Evolutionary conservation across 495 filamentous ascomycete genomes (phyloP).

Genomic region (Hypoxylon fragiforme): DNA sequence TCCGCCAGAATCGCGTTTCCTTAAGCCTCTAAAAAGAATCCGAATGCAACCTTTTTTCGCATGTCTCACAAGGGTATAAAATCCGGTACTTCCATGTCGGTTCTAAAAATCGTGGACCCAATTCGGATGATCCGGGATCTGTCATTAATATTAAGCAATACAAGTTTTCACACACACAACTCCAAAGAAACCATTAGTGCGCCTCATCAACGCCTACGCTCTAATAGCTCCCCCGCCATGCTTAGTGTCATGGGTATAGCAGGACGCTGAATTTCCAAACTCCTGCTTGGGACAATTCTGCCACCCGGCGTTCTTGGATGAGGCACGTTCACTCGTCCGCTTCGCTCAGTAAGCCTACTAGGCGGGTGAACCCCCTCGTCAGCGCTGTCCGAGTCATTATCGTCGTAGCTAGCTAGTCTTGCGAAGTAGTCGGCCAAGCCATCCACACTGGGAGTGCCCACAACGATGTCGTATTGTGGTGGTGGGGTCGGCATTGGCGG

Average conservation of each 20-base stretch:
- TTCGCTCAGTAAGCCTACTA: constrained; percentile 44
- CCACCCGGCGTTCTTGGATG: constrained; percentile 60
- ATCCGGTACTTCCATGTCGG: constrained; percentile 22
- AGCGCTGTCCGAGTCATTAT: constrained; percentile 40
- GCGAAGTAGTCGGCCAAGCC: constrained; percentile 91
- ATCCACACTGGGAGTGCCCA: constrained; percentile 77
- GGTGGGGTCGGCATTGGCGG: constrained; percentile 78
- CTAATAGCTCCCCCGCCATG: constrained; percentile 26
- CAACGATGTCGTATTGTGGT: constrained; percentile 81
- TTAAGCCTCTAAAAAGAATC: constrained; percentile 18
- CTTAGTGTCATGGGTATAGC: constrained; percentile 39
- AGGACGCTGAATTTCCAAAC: constrained; percentile 51
- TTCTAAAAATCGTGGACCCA: constrained; percentile 11
- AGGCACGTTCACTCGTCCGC: constrained; percentile 56
- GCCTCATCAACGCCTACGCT: constrained; percentile 26
- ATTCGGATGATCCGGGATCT: background rate
- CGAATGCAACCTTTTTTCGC: constrained; percentile 24
- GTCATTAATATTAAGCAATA: background rate
- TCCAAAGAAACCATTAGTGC: background rate
- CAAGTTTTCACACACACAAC: background rate
- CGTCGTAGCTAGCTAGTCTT: constrained; percentile 50
- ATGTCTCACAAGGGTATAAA: constrained; percentile 25
- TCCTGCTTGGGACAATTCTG: constrained; percentile 49
- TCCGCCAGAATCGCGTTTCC: no score
- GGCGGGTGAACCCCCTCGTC: constrained; percentile 43